Base-by-base conservation (phyloP, 2,329 filamentous ascomycete genomes). In the Hypoxylon sp. region DNA sequence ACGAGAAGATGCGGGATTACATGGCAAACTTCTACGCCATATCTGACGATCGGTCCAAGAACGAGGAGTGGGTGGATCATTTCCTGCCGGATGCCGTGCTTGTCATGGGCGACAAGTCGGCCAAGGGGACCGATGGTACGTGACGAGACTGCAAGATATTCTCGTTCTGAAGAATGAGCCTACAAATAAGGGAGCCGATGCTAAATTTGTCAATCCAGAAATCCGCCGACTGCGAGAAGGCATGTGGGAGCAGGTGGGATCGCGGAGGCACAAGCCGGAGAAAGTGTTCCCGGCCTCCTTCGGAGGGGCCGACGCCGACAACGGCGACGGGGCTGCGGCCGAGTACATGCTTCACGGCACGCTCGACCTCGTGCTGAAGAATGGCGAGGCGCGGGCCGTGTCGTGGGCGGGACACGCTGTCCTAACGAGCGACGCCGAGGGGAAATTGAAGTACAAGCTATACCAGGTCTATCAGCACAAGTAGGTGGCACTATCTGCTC, bases 211-310 rank as follows among this genome's bases (percentile, higher is more conserved):
- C 6, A 4, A 23, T 11, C n/a, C 20, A 81, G 79, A 78, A 33
- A 77, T 81, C 43, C 72, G 72, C 3, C 66, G 67, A 35, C 61
- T 81, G 23, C 74, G 80, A 29, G 60, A 62, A 15, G 67, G 72
- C 20, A 82, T 81, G 79, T 80, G 79, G 78, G 70, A 76, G 10
- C 62, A 66, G 17, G 74, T 80, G 17, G 64, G 67, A 52, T 69
- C 72, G 31, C 71, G 79, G 33, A 76, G 67, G 55, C 79, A 82
- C 67, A 73, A 64, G 2, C 72, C 79, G 21, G 64, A 64, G 24
- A 77, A 77, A 64, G 75, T 79, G 6, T 81, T 80, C 53, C 76
- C 77, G 15, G 77, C 69, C 0, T 58, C 58, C 3, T 78, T 79
- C 52, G 43, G 62, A 40, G 49, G 53, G 49, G 35, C 49, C 33